Percentiles rank a stretch among this genome's conserved stretches.
Evolutionary conservation across 2,329 filamentous ascomycete genomes (phyloP).

Genomic region (Fusarium sp.): DNA sequence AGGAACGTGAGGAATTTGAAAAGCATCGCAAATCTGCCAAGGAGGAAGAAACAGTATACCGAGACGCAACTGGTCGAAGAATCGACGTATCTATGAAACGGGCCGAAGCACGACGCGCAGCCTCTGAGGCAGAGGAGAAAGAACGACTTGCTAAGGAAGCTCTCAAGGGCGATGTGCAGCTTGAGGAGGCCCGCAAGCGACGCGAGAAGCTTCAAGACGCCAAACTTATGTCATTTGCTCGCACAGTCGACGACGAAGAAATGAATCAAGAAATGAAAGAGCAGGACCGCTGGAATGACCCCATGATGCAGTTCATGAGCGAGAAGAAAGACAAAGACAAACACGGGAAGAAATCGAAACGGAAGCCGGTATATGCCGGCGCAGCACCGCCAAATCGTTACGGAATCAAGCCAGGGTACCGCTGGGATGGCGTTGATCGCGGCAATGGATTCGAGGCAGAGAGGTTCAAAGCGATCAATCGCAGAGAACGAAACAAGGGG

Average conservation of each 20-base stretch:
- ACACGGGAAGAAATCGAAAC: conserved; percentile 51
- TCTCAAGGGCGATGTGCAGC: conserved; percentile 87
- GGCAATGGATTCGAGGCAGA: conserved; percentile 93
- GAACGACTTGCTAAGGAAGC: conserved; percentile 74
- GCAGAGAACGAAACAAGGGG: conserved; percentile 78
- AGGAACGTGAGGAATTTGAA: conserved; percentile 68
- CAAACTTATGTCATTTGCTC: conserved; percentile 81
- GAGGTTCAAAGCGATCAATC: conserved; percentile 89
- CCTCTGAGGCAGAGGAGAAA: conserved; percentile 76
- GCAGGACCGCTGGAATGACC: conserved; percentile 89
- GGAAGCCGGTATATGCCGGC: conserved; percentile 79
- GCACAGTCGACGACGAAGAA: conserved; percentile 84
- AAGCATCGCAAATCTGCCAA: conserved; percentile 55
- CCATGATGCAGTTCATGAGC: conserved; percentile 82
- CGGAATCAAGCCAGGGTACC: conserved; percentile 89
- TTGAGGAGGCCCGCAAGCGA: conserved; percentile 71
- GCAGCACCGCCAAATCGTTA: conserved; percentile 90
- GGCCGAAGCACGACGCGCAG: conserved; percentile 79
- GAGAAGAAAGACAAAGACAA: conserved; percentile 54
- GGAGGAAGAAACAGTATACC: conserved; percentile 87
- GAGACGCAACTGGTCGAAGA: conserved; percentile 92
- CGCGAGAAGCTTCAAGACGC: conserved; percentile 81
- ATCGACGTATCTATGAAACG: conserved; percentile 93
- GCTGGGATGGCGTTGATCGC: conserved; percentile 97
- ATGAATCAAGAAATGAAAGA: conserved; percentile 87